Conservation (phyloP, 768 basidiomycete species). For the Lactifluus volemus region DNA sequence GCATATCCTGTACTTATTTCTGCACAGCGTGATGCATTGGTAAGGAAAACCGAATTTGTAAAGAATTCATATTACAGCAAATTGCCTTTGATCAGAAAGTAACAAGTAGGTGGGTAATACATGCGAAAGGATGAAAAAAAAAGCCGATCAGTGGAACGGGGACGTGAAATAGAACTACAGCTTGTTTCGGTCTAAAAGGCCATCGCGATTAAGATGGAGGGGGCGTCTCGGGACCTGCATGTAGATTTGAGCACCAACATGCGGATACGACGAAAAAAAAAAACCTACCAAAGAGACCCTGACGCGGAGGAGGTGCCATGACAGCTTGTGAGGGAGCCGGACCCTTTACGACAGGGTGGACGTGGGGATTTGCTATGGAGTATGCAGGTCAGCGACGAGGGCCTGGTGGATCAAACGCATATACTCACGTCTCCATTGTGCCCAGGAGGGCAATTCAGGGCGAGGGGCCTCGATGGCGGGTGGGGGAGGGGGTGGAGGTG, state of each 20-base stretch:
- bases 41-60: not conserved
- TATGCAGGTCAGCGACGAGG: not conserved
- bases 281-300: constrained; percentile 58
- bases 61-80: not conserved
- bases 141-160: not conserved
- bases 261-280: not conserved
- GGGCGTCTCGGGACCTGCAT: constrained; percentile 25
- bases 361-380: constrained; percentile 52
- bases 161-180: not conserved
- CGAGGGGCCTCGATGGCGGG: constrained; percentile 28
- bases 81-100: not conserved
- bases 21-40: not conserved
- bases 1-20: not conserved
- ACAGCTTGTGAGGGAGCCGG: constrained; percentile 31
- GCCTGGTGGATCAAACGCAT: not conserved
- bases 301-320: constrained; percentile 36
- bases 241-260: not conserved
- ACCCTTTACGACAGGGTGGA: constrained; percentile 40
- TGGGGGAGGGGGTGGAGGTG: constrained; percentile 32
- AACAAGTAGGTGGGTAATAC: not conserved
- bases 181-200: not conserved
- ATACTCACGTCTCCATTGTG: constrained; percentile 73
- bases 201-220: constrained; percentile 22
- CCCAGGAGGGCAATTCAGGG: constrained; percentile 64
- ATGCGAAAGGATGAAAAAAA: not conserved